Percentiles rank a stretch among this genome's conserved stretches.
phyloP scores from a whole-genome alignment of 805 yeast genomes.

The Torulaspora franciscae region DNA sequence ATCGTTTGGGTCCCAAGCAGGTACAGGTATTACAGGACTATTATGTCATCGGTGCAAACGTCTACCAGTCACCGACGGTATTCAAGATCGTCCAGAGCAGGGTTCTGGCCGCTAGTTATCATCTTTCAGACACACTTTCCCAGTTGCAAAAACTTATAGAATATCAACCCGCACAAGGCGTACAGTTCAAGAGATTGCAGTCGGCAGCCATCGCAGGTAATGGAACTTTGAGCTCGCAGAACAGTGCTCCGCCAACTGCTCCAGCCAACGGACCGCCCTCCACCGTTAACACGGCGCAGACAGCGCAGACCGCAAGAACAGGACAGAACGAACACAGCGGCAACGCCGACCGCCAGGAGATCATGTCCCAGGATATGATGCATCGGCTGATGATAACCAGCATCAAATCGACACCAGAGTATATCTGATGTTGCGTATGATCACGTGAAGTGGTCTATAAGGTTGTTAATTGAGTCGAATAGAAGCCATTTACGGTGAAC shows the following conservation, averaged over 20 bases:
- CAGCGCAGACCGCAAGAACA: slow-evolving; percentile 14
- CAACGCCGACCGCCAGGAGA: slow-evolving; percentile 10
- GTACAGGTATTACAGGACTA: slow-evolving; percentile 59
- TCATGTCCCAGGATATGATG: slow-evolving; percentile 30
- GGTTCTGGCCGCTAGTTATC: slow-evolving; percentile 46
- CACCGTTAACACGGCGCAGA: slow-evolving; percentile 12
- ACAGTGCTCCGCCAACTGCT: slow-evolving; percentile 15
- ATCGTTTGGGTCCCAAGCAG: slow-evolving; percentile 45
- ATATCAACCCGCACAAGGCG: slow-evolving; percentile 60
- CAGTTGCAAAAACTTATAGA: slow-evolving; percentile 46
- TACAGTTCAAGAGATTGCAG: slow-evolving; percentile 20
- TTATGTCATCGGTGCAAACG: slow-evolving; percentile 85
- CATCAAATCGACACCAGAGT: slow-evolving; percentile 33
- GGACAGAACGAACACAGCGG: slow-evolving; percentile 13
- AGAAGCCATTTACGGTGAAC: neutral
- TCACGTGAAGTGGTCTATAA: slow-evolving; percentile 5
- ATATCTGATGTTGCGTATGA: slow-evolving; percentile 16
- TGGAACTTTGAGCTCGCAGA: slow-evolving; percentile 10
- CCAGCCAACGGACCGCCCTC: slow-evolving; percentile 10
- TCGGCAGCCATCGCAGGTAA: slow-evolving; percentile 6
- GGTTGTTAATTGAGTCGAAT: neutral
- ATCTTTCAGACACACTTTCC: slow-evolving; percentile 44
- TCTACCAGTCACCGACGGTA: slow-evolving; percentile 82
- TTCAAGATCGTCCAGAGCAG: slow-evolving; percentile 70
- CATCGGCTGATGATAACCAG: slow-evolving; percentile 31